Evolutionary conservation across 768 basidiomycete species (phyloP).

Genomic region (Boletus tomentosulus): DNA sequence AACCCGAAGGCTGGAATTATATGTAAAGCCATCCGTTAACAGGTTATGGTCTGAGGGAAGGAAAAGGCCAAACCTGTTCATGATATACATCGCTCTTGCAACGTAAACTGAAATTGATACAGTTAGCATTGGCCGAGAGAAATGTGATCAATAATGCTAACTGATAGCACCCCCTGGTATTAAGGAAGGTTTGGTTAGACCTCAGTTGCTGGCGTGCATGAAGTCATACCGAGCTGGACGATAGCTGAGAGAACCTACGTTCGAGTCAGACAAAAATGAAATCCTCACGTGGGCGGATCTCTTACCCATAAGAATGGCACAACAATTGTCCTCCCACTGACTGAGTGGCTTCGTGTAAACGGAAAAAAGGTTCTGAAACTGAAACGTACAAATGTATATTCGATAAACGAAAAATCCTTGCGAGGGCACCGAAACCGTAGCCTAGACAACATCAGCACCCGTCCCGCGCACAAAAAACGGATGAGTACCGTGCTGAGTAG

Average conservation of each 20-base stretch:
- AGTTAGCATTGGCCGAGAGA: not conserved
- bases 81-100: not conserved
- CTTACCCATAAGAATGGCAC: not conserved
- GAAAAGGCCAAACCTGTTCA: not conserved
- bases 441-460: not conserved
- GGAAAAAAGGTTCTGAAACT: not conserved
- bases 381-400: not conserved
- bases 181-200: not conserved
- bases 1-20: not conserved
- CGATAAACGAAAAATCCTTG: not conserved
- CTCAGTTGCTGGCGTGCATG: not conserved
- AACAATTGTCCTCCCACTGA: not conserved
- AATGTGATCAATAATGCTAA: not conserved
- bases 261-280: not conserved
- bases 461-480: not conserved
- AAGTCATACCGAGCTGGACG: constrained; percentile 5
- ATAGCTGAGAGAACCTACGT: not conserved
- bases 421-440: not conserved
- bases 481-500: not conserved
- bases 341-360: not conserved
- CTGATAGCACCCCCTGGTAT: not conserved
- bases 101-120: not conserved
- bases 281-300: not conserved
- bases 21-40: not conserved
- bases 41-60: not conserved